Evolutionary conservation across 371 early-diverging fungal species (phyloP), one percentile per base, ranked within the genome.

Genomic region (Synchytrium microbalum): DNA sequence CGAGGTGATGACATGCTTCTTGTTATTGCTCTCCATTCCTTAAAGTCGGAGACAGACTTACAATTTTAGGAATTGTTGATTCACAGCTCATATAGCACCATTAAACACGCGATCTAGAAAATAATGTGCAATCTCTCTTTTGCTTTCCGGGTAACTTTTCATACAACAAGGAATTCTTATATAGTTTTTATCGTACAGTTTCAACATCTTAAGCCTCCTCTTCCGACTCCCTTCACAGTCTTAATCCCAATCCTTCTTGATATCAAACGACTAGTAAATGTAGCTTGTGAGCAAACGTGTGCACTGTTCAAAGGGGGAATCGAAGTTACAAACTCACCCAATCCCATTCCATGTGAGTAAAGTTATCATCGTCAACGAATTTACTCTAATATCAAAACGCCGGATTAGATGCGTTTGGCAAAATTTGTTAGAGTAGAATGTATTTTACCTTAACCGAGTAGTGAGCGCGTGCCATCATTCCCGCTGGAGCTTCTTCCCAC

Each of bases 381-480:
- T 65, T 64, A 56, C 69, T 69, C 65, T 69, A 38, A 2, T 5
- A 32, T 14, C 28, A 2, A n/a, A 25, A 51, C 14, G 3, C 26
- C 24, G 24, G 5, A 23, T 5, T 13, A 27, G 2, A 27, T 60
- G 23, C 2, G n/a, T 5, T 13, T 27, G 3, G 23, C 10, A 13
- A 23, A 5, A n/a, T 38, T 28, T 1, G 54, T 13, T 38, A 28
- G 60, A 57, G 28, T 32, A 53, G 53, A 62, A 63, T 62, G 64
- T 62, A 58, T 54, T 59, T 67, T 75, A 82, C 83, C 80, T 81
- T 87, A 63, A 88, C 92, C 16, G 81, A 83, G 79, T 96, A 97
- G 64, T 83, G 86, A 58, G 93, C 94, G 68, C 96, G 92, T 29
- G 91, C 91, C 54, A 94, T 67, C 84, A 92, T 80, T 51, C 98